Percentiles rank a stretch among this genome's conserved stretches.
phyloP scores from a whole-genome alignment of 2,329 filamentous ascomycete species.

The Phyllosticta citriasiana region DNA sequence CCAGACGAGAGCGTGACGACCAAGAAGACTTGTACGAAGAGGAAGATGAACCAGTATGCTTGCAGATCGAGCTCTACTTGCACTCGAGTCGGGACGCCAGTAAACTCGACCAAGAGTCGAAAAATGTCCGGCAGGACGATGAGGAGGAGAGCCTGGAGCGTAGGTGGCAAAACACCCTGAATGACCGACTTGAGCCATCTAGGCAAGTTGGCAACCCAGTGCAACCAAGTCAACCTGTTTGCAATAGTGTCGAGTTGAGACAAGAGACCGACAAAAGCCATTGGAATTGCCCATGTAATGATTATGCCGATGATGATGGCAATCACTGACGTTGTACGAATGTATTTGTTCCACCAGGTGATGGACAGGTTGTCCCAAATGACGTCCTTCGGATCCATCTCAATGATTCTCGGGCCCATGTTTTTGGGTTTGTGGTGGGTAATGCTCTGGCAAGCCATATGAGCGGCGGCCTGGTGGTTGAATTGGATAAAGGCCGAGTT shows the following conservation, averaged over 20 bases:
- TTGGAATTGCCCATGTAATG: slow-evolving; percentile 81
- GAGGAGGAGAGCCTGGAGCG: slow-evolving; percentile 67
- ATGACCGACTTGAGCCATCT: slow-evolving; percentile 54
- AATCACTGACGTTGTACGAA: slow-evolving; percentile 58
- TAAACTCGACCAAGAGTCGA: slow-evolving; percentile 58
- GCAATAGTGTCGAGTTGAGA: slow-evolving; percentile 68
- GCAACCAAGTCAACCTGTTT: slow-evolving; percentile 54
- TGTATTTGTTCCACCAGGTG: slow-evolving; percentile 83
- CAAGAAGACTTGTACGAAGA: slow-evolving; percentile 91
- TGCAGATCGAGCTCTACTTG: slow-evolving; percentile 76
- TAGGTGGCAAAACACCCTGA: slow-evolving; percentile 76
- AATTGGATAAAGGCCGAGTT: slow-evolving; percentile 98
- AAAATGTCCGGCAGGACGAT: slow-evolving; percentile 74
- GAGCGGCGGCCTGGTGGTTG: slow-evolving; percentile 92
- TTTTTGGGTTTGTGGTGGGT: slow-evolving; percentile 86
- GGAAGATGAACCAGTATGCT: slow-evolving; percentile 82
- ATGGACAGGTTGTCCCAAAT: slow-evolving; percentile 97
- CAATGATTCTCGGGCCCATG: slow-evolving; percentile 87
- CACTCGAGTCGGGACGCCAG: slow-evolving; percentile 75
- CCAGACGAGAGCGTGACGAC: slow-evolving; percentile 80
- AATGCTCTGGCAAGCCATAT: slow-evolving; percentile 93
- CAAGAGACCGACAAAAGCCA: slow-evolving; percentile 75
- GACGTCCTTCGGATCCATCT: slow-evolving; percentile 86
- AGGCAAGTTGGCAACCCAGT: slow-evolving; percentile 57
- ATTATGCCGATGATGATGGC: slow-evolving; percentile 62